Percentiles rank a stretch among this genome's conserved stretches.
These are phyloP conservation scores for Trichoderma endophyticum DNA, from an alignment of 2,329 filamentous ascomycete species.

Conservation along the genomic window DNA sequence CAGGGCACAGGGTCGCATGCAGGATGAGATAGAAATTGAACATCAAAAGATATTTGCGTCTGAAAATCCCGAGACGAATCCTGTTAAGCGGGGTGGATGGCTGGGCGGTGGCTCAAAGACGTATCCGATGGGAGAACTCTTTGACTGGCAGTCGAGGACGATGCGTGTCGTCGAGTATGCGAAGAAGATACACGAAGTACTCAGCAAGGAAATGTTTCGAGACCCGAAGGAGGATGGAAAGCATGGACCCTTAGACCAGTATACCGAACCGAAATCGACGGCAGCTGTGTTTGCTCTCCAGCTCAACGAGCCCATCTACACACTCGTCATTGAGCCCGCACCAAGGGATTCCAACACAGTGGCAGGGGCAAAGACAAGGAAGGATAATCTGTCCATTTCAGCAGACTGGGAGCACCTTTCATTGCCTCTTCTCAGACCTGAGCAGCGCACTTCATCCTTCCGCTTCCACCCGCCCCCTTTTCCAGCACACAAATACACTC, in stretches of 20 bases:
- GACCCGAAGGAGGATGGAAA: neutral
- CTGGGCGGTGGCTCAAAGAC: neutral
- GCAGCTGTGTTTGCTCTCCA: neutral
- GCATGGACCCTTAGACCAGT: neutral
- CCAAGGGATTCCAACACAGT: neutral
- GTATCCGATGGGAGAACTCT: neutral
- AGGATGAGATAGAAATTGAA: neutral
- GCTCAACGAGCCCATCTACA: neutral
- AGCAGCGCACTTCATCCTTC: neutral
- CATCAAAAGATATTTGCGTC: neutral
- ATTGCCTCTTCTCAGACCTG: neutral
- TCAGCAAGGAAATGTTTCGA: neutral
- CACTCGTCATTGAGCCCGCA: neutral
- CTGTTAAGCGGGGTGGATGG: neutral
- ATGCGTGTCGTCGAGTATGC: neutral
- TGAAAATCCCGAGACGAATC: neutral
- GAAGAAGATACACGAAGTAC: neutral
- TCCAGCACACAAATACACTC: neutral
- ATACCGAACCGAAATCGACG: neutral
- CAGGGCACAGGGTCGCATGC: neutral
- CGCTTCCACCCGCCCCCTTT: neutral
- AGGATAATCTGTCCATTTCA: neutral
- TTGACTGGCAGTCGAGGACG: neutral
- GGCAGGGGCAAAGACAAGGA: neutral
- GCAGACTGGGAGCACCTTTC: neutral